Percentiles rank a stretch among this genome's conserved stretches.
Evolutionary conservation across 805 yeast species (phyloP).

Genomic region (Phaffomyces opuntiae): DNA sequence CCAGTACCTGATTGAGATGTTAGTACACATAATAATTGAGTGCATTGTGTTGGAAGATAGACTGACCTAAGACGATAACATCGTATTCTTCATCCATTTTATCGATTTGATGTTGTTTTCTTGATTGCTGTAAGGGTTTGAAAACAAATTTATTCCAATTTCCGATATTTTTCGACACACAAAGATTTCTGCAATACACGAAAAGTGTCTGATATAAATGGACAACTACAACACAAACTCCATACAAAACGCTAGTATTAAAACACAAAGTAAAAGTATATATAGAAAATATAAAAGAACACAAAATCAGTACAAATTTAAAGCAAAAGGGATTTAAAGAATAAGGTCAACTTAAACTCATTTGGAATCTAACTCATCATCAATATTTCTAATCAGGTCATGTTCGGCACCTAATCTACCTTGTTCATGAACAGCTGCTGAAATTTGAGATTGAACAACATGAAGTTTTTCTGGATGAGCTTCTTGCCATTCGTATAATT

Average conservation of each 20-base stretch:
- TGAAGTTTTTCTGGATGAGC: constrained; percentile 69
- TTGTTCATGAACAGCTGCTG: constrained; percentile 29
- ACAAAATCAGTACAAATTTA: too few species aligned
- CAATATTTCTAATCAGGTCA: constrained; percentile 17
- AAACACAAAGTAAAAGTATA: too few species aligned
- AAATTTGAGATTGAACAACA: constrained; percentile 61
- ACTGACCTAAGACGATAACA: constrained; percentile 75
- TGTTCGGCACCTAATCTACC: constrained; percentile 3
- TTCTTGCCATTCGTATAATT: constrained; percentile 70
- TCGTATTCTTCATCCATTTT: constrained; percentile 94
- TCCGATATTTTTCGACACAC: too few species aligned
- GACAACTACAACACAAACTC: too few species aligned
- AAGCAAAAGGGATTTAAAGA: too few species aligned
- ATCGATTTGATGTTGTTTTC: not conserved
- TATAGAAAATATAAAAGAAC: too few species aligned
- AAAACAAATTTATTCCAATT: not conserved
- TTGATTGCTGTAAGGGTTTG: not conserved
- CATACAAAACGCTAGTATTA: too few species aligned
- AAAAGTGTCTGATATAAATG: too few species aligned
- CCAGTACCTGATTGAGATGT: constrained; percentile 1
- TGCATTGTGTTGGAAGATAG: not conserved
- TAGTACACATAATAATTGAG: not conserved
- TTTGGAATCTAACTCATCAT: constrained; percentile 11
- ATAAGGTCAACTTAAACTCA: not conserved
- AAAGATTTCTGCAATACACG: too few species aligned